Conservation (phyloP, 2,329 filamentous ascomycete genomes). For the Scytalidium sp. region DNA sequence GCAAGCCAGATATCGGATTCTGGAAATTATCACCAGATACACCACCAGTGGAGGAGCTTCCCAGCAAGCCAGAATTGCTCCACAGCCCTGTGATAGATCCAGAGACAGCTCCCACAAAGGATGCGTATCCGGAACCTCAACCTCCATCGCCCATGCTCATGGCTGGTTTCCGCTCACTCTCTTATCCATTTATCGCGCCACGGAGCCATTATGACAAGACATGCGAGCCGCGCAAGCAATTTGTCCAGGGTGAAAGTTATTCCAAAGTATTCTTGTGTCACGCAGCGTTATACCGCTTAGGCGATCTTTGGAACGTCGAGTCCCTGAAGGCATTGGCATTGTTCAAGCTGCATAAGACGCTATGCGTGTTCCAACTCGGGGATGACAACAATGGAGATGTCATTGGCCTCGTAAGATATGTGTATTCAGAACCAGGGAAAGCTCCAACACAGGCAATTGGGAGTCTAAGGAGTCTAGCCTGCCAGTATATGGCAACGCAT, state of each 20-base stretch:
- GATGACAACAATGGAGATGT: constrained; percentile 12
- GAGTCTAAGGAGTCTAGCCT: constrained; percentile 11
- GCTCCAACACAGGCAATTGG: constrained; percentile 5
- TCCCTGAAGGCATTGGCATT: constrained; percentile 15
- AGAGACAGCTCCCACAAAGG: not conserved
- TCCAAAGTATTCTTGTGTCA: constrained; percentile 11
- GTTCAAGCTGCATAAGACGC: constrained; percentile 17
- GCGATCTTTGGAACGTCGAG: constrained; percentile 8
- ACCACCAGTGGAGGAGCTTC: too few relatives aligned
- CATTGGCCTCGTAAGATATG: constrained; percentile 9
- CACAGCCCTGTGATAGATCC: too few relatives aligned
- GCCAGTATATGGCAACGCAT: constrained; percentile 14
- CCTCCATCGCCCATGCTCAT: not conserved
- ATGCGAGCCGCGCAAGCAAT: constrained; percentile 10
- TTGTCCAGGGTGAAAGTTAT: constrained; percentile 10
- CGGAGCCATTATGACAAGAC: constrained; percentile 7
- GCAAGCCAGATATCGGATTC: too few relatives aligned
- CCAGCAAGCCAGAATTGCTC: too few relatives aligned
- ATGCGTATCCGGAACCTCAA: not conserved
- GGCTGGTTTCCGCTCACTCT: constrained; percentile 8
- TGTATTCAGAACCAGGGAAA: constrained; percentile 5
- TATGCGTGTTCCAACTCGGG: constrained; percentile 11
- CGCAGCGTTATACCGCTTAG: constrained; percentile 13
- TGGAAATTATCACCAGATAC: too few relatives aligned
- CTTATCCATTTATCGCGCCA: constrained; percentile 2